A percentile compares a stretch with the other conserved stretches of the same genome.
Evolutionary conservation across 352 stramenopile genomes (phyloP).

Genomic region (Phytophthora sojae): DNA sequence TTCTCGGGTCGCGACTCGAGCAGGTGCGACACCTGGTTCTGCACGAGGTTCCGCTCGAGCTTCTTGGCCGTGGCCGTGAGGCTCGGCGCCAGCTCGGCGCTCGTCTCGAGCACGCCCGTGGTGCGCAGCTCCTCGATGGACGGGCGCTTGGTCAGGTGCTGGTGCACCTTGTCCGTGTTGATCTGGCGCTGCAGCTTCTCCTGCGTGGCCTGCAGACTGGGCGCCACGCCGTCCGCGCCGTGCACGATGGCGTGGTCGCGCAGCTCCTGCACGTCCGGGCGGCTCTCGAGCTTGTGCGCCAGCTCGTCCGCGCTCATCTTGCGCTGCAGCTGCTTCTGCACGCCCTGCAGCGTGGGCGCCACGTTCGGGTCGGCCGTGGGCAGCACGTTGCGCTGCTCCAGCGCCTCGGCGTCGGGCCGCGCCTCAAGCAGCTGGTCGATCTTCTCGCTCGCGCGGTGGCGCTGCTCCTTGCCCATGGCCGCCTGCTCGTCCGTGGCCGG

Average conservation of each 20-base stretch:
- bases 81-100: slow-evolving; percentile 64
- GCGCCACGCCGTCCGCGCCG: slow-evolving; percentile 65
- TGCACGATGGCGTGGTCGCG: slow-evolving; percentile 76
- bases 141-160: slow-evolving; percentile 77
- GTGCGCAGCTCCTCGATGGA: slow-evolving; percentile 65
- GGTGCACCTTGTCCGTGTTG: slow-evolving; percentile 75
- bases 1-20: slow-evolving; percentile 81
- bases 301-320: slow-evolving; percentile 83
- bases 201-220: slow-evolving; percentile 83
- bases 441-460: slow-evolving; percentile 52
- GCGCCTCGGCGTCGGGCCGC: slow-evolving; percentile 63
- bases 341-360: slow-evolving; percentile 64
- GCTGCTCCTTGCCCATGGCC: slow-evolving; percentile 45
- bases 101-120: slow-evolving; percentile 70
- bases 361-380: slow-evolving; percentile 51
- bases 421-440: slow-evolving; percentile 71
- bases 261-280: slow-evolving; percentile 79
- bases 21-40: slow-evolving; percentile 85
- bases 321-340: slow-evolving; percentile 80
- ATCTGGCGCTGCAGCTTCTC: slow-evolving; percentile 80
- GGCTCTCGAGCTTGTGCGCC: slow-evolving; percentile 66
- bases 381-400: slow-evolving; percentile 68
- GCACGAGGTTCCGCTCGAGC: slow-evolving; percentile 77
- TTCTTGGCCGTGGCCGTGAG: slow-evolving; percentile 81
- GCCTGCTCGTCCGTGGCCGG: slow-evolving; percentile 29